Evolutionary conservation across 805 yeast genomes (phyloP).

Genomic region (Wickerhamiella azymoides): DNA sequence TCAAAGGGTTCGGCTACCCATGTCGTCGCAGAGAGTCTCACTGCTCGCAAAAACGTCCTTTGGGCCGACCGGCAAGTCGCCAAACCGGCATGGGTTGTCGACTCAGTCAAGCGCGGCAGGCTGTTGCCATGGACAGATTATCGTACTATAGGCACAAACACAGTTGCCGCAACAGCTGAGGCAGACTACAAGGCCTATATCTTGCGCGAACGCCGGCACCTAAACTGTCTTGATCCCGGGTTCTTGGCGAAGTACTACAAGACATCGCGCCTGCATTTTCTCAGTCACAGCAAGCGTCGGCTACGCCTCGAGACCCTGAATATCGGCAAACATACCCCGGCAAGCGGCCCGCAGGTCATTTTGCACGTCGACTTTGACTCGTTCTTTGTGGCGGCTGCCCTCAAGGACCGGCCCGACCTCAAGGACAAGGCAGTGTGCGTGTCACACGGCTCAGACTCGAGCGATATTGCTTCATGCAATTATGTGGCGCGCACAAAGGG

Average conservation of each 20-base stretch:
- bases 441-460: slow-evolving; percentile 32
- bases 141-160: slow-evolving; percentile 26
- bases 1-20: slow-evolving; percentile 72
- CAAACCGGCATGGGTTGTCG: slow-evolving; percentile 66
- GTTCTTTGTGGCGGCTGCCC: slow-evolving; percentile 80
- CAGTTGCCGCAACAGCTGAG: neutral
- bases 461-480: slow-evolving; percentile 88
- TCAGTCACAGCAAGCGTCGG: slow-evolving; percentile 76
- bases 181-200: slow-evolving; percentile 12
- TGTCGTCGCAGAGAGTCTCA: slow-evolving; percentile 62
- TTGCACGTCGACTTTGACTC: slow-evolving; percentile 89
- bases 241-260: slow-evolving; percentile 60
- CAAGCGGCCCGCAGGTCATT: slow-evolving; percentile 26
- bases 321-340: neutral
- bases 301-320: slow-evolving; percentile 34
- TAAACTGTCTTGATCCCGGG: slow-evolving; percentile 50
- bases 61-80: slow-evolving; percentile 63
- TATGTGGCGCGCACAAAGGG: slow-evolving; percentile 74
- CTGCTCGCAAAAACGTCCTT: slow-evolving; percentile 59
- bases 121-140: slow-evolving; percentile 62
- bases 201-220: slow-evolving; percentile 11
- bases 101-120: slow-evolving; percentile 37
- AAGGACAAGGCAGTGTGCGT: slow-evolving; percentile 52
- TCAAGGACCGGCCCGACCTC: slow-evolving; percentile 40
- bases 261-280: slow-evolving; percentile 74